Conservation (phyloP, 352 stramenopile genomes). For the Globisporangium lucens region DNA sequence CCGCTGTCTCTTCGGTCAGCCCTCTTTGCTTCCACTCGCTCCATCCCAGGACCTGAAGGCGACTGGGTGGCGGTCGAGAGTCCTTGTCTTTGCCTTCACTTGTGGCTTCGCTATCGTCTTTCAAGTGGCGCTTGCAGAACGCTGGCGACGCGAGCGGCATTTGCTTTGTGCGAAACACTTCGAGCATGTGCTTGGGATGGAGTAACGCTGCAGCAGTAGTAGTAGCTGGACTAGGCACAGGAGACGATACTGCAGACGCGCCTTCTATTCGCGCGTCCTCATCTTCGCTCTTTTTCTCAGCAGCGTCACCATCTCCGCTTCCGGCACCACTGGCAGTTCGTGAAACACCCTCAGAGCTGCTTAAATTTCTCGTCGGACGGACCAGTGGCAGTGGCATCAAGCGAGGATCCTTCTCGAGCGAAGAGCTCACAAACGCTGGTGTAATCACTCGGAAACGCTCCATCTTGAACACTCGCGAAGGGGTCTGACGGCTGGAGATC, state of each 20-base stretch:
- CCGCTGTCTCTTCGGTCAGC: conserved; percentile 14
- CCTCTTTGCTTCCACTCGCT: conserved; percentile 35
- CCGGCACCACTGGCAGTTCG: background rate
- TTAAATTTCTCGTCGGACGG: conserved; percentile 3
- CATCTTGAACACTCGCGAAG: conserved; percentile 62
- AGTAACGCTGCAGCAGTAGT: conserved; percentile 33
- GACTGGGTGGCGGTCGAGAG: conserved; percentile 15
- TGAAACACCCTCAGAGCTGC: background rate
- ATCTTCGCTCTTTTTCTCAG: background rate
- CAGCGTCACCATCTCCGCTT: background rate
- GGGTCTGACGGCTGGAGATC: conserved; percentile 35
- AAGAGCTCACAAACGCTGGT: conserved; percentile 32
- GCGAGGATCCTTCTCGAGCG: background rate
- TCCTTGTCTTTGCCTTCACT: conserved; percentile 1
- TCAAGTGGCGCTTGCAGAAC: conserved; percentile 56
- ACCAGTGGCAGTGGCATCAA: conserved; percentile 11
- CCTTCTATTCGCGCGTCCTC: background rate
- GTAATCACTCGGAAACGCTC: conserved; percentile 61
- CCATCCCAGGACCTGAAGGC: conserved; percentile 34
- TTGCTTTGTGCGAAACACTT: conserved; percentile 58
- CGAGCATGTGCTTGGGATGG: conserved; percentile 59
- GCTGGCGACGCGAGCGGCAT: conserved; percentile 61
- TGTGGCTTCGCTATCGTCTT: conserved; percentile 17
- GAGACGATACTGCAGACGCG: background rate
- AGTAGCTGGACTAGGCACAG: background rate